These are phyloP conservation scores for Blastobotrys buckinghamii DNA, from an alignment of 1,139 yeast genomes.

Conservation along the genomic window DNA sequence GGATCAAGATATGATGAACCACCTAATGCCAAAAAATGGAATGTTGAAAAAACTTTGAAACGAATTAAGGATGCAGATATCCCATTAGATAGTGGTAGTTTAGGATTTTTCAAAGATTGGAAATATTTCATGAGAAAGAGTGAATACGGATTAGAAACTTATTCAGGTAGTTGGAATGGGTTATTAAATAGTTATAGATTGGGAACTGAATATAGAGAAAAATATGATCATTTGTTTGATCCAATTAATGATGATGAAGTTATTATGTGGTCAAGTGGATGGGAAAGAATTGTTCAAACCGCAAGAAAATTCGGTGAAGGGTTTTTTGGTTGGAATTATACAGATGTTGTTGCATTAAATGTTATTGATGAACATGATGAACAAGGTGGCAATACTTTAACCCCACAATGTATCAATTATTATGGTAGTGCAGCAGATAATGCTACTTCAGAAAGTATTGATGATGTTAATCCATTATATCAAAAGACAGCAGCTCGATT, in stretches of 20 bases:
- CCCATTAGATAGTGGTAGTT: conserved; percentile 3
- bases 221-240: conserved; percentile 37
- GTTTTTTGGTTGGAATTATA: conserved; percentile 37
- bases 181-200: conserved; percentile 25
- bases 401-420: conserved; percentile 28
- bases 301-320: conserved; percentile 40
- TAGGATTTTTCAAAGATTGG: conserved; percentile 38
- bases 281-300: conserved; percentile 37
- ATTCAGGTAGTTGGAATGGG: conserved; percentile 36
- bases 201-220: conserved; percentile 33
- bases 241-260: conserved; percentile 31
- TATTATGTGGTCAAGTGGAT: conserved; percentile 38
- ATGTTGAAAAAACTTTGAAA: conserved; percentile 23
- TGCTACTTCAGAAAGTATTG: conserved; percentile 18
- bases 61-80: conserved; percentile 13
- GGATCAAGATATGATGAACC: conserved; percentile 63
- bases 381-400: conserved; percentile 40
- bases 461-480: conserved; percentile 29
- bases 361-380: conserved; percentile 35
- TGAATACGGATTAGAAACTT: conserved; percentile 27
- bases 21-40: conserved; percentile 15
- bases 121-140: conserved; percentile 28
- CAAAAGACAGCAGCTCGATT: conserved; percentile 34
- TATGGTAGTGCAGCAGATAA: conserved; percentile 15
- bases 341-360: conserved; percentile 33